These are phyloP conservation scores for Hericium erinaceus DNA, from an alignment of 768 basidiomycete genomes.

Conservation along the genomic window DNA sequence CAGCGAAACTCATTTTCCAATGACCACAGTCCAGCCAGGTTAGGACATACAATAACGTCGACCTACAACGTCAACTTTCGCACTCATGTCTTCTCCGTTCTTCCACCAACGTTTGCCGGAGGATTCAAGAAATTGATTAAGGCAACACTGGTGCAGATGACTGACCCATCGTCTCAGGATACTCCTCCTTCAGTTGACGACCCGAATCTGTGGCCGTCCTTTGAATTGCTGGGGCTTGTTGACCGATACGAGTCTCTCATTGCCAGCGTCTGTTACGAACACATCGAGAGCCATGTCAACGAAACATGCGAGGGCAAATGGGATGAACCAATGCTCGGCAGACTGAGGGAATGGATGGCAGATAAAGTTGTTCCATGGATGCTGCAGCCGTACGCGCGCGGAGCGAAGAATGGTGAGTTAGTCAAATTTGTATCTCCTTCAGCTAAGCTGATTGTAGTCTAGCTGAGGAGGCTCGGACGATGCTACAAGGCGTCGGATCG, in stretches of 20 bases:
- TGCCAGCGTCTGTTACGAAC: slow-evolving; percentile 75
- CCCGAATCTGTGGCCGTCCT: slow-evolving; percentile 41
- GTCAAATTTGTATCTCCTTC: neutral
- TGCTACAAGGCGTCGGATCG: slow-evolving; percentile 71
- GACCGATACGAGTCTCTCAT: slow-evolving; percentile 81
- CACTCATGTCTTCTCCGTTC: slow-evolving; percentile 60
- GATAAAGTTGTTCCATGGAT: slow-evolving; percentile 81
- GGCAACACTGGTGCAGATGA: slow-evolving; percentile 33
- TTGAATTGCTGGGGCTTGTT: slow-evolving; percentile 64
- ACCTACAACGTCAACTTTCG: slow-evolving; percentile 65
- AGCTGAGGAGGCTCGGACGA: slow-evolving; percentile 63
- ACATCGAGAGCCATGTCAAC: slow-evolving; percentile 68
- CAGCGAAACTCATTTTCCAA: slow-evolving; percentile 6
- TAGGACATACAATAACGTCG: slow-evolving; percentile 49
- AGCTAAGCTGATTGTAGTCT: neutral
- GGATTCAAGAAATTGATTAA: slow-evolving; percentile 64
- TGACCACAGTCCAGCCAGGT: slow-evolving; percentile 26
- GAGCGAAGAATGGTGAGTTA: slow-evolving; percentile 44
- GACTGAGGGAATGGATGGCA: slow-evolving; percentile 68
- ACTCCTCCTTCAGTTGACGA: slow-evolving; percentile 23
- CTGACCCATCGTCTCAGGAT: slow-evolving; percentile 4
- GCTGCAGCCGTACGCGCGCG: slow-evolving; percentile 66
- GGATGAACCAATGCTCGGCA: slow-evolving; percentile 53
- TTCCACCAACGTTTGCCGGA: slow-evolving; percentile 57
- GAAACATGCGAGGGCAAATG: slow-evolving; percentile 61